A percentile compares a stretch with the other conserved stretches of the same genome.
Evolutionary conservation across 2,329 filamentous ascomycete species (phyloP).

Genomic region (Talaromyces sp.): DNA sequence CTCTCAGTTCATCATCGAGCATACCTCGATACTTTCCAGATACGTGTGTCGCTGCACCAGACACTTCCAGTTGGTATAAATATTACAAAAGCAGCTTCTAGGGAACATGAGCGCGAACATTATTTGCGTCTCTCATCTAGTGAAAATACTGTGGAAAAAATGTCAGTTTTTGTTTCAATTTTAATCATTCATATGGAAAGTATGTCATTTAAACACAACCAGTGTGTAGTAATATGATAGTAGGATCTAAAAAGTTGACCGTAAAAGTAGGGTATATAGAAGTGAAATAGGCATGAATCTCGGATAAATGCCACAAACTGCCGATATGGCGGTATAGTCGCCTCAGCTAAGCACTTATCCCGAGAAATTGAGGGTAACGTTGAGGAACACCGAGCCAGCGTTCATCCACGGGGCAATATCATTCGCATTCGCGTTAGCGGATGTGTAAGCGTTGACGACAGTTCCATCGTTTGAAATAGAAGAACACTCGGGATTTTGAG

Average conservation of each 20-base stretch:
- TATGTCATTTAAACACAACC: background rate
- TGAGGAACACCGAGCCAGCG: background rate
- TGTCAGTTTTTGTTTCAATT: background rate
- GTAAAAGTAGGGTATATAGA: background rate
- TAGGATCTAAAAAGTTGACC: background rate
- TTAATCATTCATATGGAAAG: background rate
- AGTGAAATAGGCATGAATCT: background rate
- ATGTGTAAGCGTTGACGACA: slow-evolving; percentile 28
- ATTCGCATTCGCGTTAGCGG: slow-evolving; percentile 18
- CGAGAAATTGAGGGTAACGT: background rate
- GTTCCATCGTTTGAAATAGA: slow-evolving; percentile 17
- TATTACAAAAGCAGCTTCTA: background rate
- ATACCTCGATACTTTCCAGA: background rate
- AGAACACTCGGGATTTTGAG: slow-evolving; percentile 20
- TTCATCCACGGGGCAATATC: slow-evolving; percentile 19
- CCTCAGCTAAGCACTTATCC: background rate
- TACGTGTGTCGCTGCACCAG: background rate
- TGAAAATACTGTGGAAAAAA: no score
- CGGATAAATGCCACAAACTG: background rate
- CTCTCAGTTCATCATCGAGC: no score
- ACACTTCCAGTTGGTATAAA: background rate
- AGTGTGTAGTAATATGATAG: background rate
- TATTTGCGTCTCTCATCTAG: background rate
- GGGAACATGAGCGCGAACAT: background rate
- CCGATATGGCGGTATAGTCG: background rate